phyloP scores from a whole-genome alignment of 2,329 filamentous ascomycete genomes.

The Aspergillus eucalypticola region DNA sequence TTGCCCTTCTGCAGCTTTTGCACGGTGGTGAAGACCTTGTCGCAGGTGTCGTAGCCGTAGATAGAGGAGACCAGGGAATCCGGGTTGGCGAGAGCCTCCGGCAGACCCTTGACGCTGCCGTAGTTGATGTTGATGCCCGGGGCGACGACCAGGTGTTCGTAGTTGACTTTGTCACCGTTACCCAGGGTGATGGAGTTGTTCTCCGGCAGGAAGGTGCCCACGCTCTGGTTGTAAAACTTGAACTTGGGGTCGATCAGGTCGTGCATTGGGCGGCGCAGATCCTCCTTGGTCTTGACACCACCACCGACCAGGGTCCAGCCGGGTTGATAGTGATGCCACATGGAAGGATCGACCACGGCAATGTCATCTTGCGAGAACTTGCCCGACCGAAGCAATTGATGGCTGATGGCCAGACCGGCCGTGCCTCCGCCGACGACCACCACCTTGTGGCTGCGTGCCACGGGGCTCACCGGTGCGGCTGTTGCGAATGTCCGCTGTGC shows the following conservation, averaged over 20 bases:
- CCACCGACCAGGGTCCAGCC: conserved; percentile 70
- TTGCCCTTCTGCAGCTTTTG: conserved; percentile 51
- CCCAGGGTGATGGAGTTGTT: conserved; percentile 58
- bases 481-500: conserved; percentile 27
- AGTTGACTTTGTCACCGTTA: conserved; percentile 58
- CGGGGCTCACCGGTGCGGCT: conserved; percentile 36
- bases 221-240: conserved; percentile 59
- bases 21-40: conserved; percentile 55
- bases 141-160: conserved; percentile 65
- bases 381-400: conserved; percentile 64
- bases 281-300: conserved; percentile 63
- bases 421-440: conserved; percentile 68
- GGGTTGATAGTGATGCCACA: conserved; percentile 68
- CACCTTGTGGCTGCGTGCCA: conserved; percentile 58
- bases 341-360: conserved; percentile 63
- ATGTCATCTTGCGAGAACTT: conserved; percentile 62
- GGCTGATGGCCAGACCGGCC: conserved; percentile 65
- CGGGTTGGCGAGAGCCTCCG: conserved; percentile 55
- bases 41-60: conserved; percentile 58
- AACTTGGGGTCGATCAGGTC: conserved; percentile 61
- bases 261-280: conserved; percentile 55
- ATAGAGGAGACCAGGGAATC: conserved; percentile 56
- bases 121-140: conserved; percentile 59
- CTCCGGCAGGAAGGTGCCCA: conserved; percentile 55
- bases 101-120: conserved; percentile 55